A percentile compares a stretch with the other conserved stretches of the same genome.
These are phyloP conservation scores for Phlebiopsis flavidoalba DNA, from an alignment of 768 basidiomycete genomes.

Conservation along the genomic window DNA sequence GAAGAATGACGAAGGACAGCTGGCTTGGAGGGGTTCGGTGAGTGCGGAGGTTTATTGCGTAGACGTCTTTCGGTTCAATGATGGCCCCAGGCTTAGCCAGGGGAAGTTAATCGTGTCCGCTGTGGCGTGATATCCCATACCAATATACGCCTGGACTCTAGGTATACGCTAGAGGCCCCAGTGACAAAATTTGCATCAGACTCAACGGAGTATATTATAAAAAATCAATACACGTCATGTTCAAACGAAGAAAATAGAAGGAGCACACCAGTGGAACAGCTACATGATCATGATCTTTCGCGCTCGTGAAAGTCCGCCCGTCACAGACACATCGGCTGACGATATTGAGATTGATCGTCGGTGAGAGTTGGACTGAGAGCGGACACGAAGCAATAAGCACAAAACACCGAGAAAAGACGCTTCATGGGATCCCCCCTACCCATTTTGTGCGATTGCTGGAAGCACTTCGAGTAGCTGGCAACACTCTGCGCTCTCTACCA, in stretches of 20 bases:
- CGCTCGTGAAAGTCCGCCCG: conserved; percentile 5
- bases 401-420: not conserved
- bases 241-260: conserved; percentile 9
- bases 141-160: no score
- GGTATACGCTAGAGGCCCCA: not conserved
- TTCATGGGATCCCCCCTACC: conserved; percentile 31
- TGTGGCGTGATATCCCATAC: no score
- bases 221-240: not conserved
- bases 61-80: no score
- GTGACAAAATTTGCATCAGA: not conserved
- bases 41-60: not conserved
- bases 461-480: conserved; percentile 39
- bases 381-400: not conserved
- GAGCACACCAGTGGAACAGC: not conserved
- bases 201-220: not conserved
- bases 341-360: conserved; percentile 71
- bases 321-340: conserved; percentile 61
- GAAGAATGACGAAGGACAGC: not conserved
- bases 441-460: conserved; percentile 61
- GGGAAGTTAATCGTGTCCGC: no score
- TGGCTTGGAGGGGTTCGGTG: not conserved
- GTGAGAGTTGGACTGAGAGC: conserved; percentile 12
- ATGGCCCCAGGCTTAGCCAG: no score
- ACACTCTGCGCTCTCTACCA: conserved; percentile 63
- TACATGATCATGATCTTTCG: not conserved